phyloP scores from a whole-genome alignment of 352 stramenopile species.

The Pythium pyrilobum region DNA sequence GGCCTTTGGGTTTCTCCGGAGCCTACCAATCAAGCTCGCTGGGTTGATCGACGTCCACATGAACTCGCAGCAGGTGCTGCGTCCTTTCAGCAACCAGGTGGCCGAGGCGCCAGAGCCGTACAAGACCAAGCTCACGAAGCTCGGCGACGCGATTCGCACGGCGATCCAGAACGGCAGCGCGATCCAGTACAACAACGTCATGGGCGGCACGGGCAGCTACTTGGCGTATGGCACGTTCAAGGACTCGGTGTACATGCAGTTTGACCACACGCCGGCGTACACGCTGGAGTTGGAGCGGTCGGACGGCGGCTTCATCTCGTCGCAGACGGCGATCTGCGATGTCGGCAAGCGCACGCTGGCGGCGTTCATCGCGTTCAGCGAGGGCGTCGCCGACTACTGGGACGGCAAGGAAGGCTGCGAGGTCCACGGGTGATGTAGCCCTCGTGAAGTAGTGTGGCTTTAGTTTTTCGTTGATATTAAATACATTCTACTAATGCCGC shows the following conservation, averaged over 20 bases:
- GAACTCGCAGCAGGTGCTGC: constrained; percentile 11
- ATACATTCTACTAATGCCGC: too few relatives aligned
- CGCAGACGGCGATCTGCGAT: constrained; percentile 14
- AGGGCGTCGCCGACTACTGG: constrained; percentile 9
- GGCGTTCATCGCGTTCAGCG: constrained; percentile 19
- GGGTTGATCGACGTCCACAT: constrained; percentile 18
- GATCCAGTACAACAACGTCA: constrained; percentile 13
- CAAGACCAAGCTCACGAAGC: constrained; percentile 13
- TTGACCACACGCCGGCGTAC: constrained; percentile 7
- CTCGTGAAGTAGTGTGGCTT: not conserved
- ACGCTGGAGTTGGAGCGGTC: constrained; percentile 16
- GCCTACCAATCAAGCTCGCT: constrained; percentile 5
- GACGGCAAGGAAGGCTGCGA: not conserved
- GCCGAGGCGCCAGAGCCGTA: constrained; percentile 18
- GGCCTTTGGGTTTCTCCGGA: constrained; percentile 21
- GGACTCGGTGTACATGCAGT: constrained; percentile 14
- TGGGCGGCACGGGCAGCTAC: constrained; percentile 11
- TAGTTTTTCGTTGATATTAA: too few relatives aligned
- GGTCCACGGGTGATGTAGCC: not conserved
- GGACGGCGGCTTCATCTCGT: constrained; percentile 13
- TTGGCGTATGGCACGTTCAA: constrained; percentile 21
- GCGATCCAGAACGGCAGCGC: constrained; percentile 1
- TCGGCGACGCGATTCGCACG: constrained; percentile 8
- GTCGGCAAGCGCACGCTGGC: constrained; percentile 14
- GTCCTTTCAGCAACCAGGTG: constrained; percentile 17